Evolutionary conservation across 176 grass and related monocot genomes (phyloP).

Genomic region (Dactylis glomerata): DNA sequence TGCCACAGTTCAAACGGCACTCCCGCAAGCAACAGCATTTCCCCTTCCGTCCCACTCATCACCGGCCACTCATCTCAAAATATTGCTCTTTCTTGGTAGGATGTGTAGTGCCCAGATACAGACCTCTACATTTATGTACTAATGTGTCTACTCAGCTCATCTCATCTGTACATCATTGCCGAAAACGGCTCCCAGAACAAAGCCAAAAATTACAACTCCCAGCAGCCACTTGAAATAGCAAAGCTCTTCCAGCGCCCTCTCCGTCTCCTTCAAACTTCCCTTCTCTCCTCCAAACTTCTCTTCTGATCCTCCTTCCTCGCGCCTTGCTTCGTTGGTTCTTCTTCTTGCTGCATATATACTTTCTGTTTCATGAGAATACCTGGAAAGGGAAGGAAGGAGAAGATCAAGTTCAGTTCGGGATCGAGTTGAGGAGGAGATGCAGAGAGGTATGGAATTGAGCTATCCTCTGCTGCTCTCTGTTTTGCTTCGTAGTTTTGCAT

Average conservation of each 20-base stretch:
- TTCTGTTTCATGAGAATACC: not conserved
- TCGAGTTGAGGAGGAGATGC: not conserved
- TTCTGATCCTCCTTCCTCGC: not conserved
- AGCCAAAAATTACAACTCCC: not conserved
- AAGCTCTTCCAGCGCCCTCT: not conserved
- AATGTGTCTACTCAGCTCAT: not conserved
- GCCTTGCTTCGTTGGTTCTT: not conserved
- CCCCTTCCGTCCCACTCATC: slow-evolving; percentile 14
- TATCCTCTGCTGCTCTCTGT: not conserved
- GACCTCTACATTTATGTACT: not conserved
- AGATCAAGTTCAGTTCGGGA: not conserved
- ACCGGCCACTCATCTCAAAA: slow-evolving; percentile 31
- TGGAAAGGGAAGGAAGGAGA: not conserved
- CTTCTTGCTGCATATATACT: not conserved
- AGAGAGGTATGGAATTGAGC: slow-evolving; percentile 1
- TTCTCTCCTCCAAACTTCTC: not conserved
- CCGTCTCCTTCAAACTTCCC: too few relatives aligned
- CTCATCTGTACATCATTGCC: not conserved
- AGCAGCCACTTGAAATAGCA: not conserved
- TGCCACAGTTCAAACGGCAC: slow-evolving; percentile 32
- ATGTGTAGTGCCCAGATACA: not conserved
- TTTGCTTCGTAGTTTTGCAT: not conserved
- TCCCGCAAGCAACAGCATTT: slow-evolving; percentile 45
- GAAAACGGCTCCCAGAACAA: not conserved
- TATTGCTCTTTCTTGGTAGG: not conserved